Evolutionary conservation across 1,284 basidiomycete genomes (phyloP), one percentile per base, ranked within the genome.

Genomic region (Rhodotorula sp.): DNA sequence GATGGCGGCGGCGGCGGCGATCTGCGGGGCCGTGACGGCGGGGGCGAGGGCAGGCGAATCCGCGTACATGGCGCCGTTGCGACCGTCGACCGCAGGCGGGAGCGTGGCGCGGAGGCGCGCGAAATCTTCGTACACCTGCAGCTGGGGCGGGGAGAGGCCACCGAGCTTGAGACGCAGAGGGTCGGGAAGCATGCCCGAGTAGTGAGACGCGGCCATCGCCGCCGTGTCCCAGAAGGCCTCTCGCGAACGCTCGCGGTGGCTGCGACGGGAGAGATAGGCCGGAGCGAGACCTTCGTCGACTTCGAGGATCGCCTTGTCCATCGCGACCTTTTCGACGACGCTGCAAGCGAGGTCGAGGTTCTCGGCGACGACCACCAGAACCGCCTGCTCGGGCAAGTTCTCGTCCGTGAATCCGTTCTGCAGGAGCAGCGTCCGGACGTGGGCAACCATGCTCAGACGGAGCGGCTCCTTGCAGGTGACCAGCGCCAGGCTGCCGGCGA

Each of bases 401-500:
- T 85, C 84, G 76, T 97, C 94, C 60, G 84, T 88, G 80, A 95
- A 95, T 55, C 94, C 94, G 79, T 92, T 90, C 67, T 95, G 91
- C 38, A 82, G 78, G 62, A 97, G 83, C 74, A 89, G 86, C 61
- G 89, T 87, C 38, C 94, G 89, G 56, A 98, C 87, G 80, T 97
- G 93, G 68, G 86, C 88, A n/a, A 91, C 88, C 79, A 99, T 89
- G 81, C 95, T 95, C 79, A 89, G 92, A 78, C 94, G 90, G 70
- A 99, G 83, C 1, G 97, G 95, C 80, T 99, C 97, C 81, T 98
- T 99, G 86, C 95, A 99, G 23, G 97, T 99, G 34, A 99, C 97
- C 64, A 98, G 84, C 10, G 97, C 97, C 59, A 99, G 86, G 79
- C 93, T 97, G 57, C 95, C 95, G 26, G 97, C 97, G 64, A 99